Base-by-base conservation (phyloP, 148 eudicot genomes). In the Silene latifolia region DNA sequence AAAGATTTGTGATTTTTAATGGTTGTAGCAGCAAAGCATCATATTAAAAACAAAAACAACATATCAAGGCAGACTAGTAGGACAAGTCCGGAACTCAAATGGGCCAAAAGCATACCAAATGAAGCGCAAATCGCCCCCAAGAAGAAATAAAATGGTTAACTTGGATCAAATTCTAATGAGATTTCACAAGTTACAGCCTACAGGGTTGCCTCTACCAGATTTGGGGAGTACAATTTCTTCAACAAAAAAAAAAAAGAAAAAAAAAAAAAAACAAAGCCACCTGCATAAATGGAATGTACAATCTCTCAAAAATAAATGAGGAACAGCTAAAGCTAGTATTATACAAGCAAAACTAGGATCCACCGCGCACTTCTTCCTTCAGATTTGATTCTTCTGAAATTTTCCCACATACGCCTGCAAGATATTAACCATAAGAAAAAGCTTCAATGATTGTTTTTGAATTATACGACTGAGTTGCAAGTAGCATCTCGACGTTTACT, bases 361-460 rank as follows among this genome's bases (percentile, higher is more conserved):
- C 25, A 19, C n/a, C 44, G 29, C 32, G 27, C 4, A 1, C 27
- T 27, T 57, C 79, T 4, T 24, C 64, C 24, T 68, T 80, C 76
- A 46, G 23, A 8, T 57, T 79, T 59, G 73, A 72, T 51, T 73
- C 83, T 88, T 90, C 64, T 69, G 85, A 81, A 64, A 69, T 75
- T 85, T 89, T 63, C 85, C 95, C 75, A 88, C 87, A 67, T 90
- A 90, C 32, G 95, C 95, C 95, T 90, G 90, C 84, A 83, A 67
- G 63, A 77, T 35, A 61, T 69, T 27, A 21, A 64, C 59, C 58
- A 69, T 23, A 51, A 51, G 32, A 48, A 14, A 7, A 67, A 42
- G 56, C 48, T 13, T 48, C 42, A 63, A 23, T 24, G 18, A 11
- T 25, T 63, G 42, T 63, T 63, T 12, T 24, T 63, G 39, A 25